phyloP scores from a whole-genome alignment of 345 rosid species.

The Moricandia moricandioides region DNA sequence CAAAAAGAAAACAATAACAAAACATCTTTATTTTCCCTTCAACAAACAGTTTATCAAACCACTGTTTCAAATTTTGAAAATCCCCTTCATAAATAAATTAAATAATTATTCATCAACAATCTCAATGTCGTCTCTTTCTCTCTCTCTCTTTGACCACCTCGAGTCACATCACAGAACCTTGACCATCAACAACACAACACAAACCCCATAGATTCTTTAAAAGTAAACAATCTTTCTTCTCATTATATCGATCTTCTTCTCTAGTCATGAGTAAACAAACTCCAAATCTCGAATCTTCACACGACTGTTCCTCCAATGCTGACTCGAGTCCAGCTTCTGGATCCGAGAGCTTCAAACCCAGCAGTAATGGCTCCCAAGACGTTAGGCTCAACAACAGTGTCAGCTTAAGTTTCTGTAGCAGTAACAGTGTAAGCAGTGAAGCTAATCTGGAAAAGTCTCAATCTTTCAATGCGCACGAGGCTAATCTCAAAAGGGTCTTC shows the following conservation, averaged over 20 bases:
- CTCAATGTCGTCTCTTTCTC: constrained; percentile 32
- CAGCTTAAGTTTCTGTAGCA: constrained; percentile 46
- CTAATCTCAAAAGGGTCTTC: constrained; percentile 44
- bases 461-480: constrained; percentile 42
- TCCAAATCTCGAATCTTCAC: constrained; percentile 41
- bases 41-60: constrained; percentile 10
- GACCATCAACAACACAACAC: constrained; percentile 43
- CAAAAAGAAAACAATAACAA: background rate
- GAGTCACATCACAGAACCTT: constrained; percentile 54
- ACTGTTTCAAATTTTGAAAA: constrained; percentile 37
- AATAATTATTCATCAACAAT: constrained; percentile 21
- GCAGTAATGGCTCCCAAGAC: constrained; percentile 44
- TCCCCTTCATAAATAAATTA: constrained; percentile 17
- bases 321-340: constrained; percentile 27
- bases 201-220: constrained; percentile 25
- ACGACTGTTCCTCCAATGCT: constrained; percentile 16
- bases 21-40: constrained; percentile 21
- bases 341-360: constrained; percentile 39
- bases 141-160: constrained; percentile 77
- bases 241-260: constrained; percentile 32
- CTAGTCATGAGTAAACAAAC: constrained; percentile 36
- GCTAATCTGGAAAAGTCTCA: constrained; percentile 39
- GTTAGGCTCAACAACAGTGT: constrained; percentile 44
- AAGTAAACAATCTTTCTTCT: constrained; percentile 26
- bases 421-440: constrained; percentile 49